Evolutionary conservation across 495 filamentous ascomycete species (phyloP).

Genomic region (Evernia prunastri): DNA sequence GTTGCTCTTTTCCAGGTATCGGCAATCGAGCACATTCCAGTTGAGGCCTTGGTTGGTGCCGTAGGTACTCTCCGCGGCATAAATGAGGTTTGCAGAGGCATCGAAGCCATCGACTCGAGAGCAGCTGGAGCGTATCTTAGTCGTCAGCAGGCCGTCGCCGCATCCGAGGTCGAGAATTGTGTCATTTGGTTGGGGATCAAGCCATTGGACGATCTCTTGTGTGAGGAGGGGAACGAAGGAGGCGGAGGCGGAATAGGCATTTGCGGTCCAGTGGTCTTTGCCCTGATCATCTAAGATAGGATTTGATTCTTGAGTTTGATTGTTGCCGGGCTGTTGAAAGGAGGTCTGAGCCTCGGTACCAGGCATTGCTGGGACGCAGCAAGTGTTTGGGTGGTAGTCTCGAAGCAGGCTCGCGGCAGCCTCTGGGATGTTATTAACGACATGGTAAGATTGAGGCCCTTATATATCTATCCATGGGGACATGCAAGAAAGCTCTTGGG

Average conservation of each 20-base stretch:
- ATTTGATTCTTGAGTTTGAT: neutral
- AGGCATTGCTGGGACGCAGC: neutral
- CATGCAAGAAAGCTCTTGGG: neutral
- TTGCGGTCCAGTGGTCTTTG: conserved; percentile 54
- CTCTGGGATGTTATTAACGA: neutral
- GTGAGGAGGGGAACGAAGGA: conserved; percentile 69
- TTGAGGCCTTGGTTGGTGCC: conserved; percentile 26
- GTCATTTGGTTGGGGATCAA: conserved; percentile 53
- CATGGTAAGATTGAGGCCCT: neutral
- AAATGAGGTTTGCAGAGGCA: conserved; percentile 59
- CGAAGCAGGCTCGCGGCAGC: neutral
- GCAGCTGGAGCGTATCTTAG: conserved; percentile 44
- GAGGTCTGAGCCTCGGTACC: neutral
- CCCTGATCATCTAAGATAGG: conserved; percentile 13
- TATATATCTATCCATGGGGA: neutral
- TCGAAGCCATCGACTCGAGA: conserved; percentile 57
- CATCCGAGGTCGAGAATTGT: conserved; percentile 68
- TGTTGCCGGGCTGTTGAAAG: neutral
- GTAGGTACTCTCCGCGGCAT: conserved; percentile 41
- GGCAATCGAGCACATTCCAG: conserved; percentile 44
- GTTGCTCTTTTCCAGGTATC: conserved; percentile 33
- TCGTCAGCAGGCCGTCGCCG: conserved; percentile 63
- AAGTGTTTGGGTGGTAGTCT: neutral
- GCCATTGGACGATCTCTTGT: conserved; percentile 55
- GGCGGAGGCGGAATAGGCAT: conserved; percentile 58